These are phyloP conservation scores for Globisporangium paddicum DNA, from an alignment of 352 stramenopile species.

Conservation along the genomic window DNA sequence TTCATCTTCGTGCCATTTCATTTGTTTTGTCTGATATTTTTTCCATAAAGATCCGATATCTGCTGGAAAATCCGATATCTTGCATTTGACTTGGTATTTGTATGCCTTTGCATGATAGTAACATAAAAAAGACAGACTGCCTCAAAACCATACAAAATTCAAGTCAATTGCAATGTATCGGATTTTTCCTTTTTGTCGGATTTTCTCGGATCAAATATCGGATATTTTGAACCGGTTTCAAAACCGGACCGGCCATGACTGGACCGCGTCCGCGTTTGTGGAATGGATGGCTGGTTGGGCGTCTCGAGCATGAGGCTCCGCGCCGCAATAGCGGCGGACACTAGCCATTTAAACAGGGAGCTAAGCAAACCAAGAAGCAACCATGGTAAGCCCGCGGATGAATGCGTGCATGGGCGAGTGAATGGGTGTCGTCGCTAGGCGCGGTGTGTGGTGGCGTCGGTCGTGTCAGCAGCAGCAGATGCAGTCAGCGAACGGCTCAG, in stretches of 20 bases:
- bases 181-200: no score
- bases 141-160: no score
- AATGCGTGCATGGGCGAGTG: not conserved
- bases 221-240: no score
- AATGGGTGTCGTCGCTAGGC: not conserved
- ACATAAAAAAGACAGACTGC: no score
- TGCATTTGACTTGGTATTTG: no score
- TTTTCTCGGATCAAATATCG: no score
- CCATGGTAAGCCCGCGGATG: constrained; percentile 58
- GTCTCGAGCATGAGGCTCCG: constrained; percentile 8
- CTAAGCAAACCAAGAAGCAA: constrained; percentile 77
- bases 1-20: not conserved
- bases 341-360: constrained; percentile 82
- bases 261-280: constrained; percentile 3
- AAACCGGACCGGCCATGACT: constrained; percentile 9
- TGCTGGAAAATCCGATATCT: not conserved
- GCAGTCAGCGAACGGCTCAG: not conserved
- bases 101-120: no score
- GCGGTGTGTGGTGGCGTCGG: not conserved
- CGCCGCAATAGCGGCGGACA: constrained; percentile 26
- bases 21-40: not conserved
- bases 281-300: constrained; percentile 41
- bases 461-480: not conserved
- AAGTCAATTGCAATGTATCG: no score
- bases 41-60: no score